Base-by-base conservation (phyloP, 2,329 filamentous ascomycete genomes). In the Colletotrichum kahawae region DNA sequence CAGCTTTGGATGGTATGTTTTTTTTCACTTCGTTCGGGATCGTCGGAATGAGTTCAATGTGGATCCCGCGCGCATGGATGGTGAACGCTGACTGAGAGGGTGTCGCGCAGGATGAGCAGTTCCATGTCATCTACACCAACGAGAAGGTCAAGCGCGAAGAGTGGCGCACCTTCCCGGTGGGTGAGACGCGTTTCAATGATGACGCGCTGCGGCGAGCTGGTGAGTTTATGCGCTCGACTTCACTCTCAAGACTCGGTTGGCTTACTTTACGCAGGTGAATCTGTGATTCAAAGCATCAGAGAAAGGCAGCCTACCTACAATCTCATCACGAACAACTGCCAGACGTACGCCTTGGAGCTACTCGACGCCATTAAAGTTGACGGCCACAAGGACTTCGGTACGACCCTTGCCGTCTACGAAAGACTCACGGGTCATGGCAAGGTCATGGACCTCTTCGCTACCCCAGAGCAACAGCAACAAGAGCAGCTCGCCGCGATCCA, bases 281-380 rank as follows among this genome's bases (percentile, higher is more conserved):
- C 87, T 77, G 87, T 88, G 0, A 91, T 91, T 43, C 84, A 87
- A 24, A 85, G 85, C 18, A 91, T 91, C 79, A 82, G 89, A 8
- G 80, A 85, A 38, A 85, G 83, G 65, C 84, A 86, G 12, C 85
- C 89, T 0, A 87, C 83, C 1, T 92, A 92, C 81, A 91, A 91
- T 69, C 84, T 92, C 70, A 91, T 92, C 79, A 88, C 84, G 76
- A 92, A 92, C 80, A 92, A 92, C 81, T 92, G 90, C 79, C 90
- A 92, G 77, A 91, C 88, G 21, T 91, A 89, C 74, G 90, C 88
- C 0, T 78, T 90, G 16, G 82, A 85, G 59, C 81, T 91, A 16
- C 85, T 91, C 9, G 88, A 91, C 72, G 87, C 88, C 34, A 89
- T 91, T 72, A 88, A 90, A 74, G 83, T 88, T 14, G 87, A 88